Base-by-base conservation (phyloP, 2,329 filamentous ascomycete genomes). In the Aspergillus alliaceus region DNA sequence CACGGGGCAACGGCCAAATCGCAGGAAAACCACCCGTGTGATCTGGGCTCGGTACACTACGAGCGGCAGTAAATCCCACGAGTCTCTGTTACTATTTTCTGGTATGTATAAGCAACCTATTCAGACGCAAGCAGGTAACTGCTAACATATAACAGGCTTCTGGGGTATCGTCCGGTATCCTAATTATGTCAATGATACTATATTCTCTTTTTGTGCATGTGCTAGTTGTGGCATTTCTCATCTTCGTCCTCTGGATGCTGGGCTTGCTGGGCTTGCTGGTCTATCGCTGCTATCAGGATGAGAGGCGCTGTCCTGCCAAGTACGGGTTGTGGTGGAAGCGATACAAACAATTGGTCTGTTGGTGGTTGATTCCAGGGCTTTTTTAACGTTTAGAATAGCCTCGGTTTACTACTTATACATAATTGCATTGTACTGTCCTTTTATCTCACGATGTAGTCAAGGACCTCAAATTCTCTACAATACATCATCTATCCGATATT, bases 241-340 rank as follows among this genome's bases (percentile, higher is more conserved):
- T 64, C 0, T 76, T 2, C 59, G 81, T n/a, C n/a, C n/a, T n/a
- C n/a, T n/a, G n/a, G n/a, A n/a, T n/a, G n/a, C n/a, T n/a, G n/a
- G n/a, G n/a, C n/a, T n/a, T n/a, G n/a, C n/a, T n/a, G n/a, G n/a
- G n/a, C n/a, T n/a, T 82, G 9, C 69, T 81, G 4, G 63, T 80
- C 5, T 78, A 82, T 63, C 71, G 79, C 6, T 80, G 78, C 46
- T 70, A 73, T 32, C 70, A 79, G 9, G 79, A 81, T 49, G 79
- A 82, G 63, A 71, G 73, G 51, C 68, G 79, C 8, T 80, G 78
- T 39, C 69, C 66, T 2, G 69, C 65, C 20, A 82, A 82, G 59
- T 81, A 82, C 54, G 79, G 79, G 2, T 62, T 69, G 2, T 69
- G 69, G 1, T 82, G 79, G 79, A 67, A 72, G 7, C 70, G 72